phyloP scores from a whole-genome alignment of 257 asterid genomes.

The Nicotiana tabacum region DNA sequence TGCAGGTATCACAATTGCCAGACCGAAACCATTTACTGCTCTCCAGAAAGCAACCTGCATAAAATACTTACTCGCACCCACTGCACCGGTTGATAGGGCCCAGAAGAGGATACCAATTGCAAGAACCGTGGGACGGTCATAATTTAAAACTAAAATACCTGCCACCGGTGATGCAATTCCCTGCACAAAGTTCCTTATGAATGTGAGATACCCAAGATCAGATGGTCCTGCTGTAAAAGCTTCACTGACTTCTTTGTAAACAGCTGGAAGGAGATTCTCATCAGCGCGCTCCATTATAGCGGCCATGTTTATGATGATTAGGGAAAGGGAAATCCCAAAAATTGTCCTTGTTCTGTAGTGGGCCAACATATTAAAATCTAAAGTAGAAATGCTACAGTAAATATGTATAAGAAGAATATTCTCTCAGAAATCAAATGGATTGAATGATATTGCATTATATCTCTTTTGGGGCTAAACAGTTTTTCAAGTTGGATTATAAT shows the following conservation, averaged over 20 bases:
- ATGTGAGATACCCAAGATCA: conserved; percentile 96
- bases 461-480: background rate
- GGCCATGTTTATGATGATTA: conserved; percentile 91
- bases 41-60: conserved; percentile 85
- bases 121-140: conserved; percentile 91
- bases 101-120: conserved; percentile 85
- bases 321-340: conserved; percentile 77
- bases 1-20: conserved; percentile 94
- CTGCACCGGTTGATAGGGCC: conserved; percentile 97
- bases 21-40: conserved; percentile 81
- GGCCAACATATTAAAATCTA: background rate
- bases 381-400: conserved; percentile 10
- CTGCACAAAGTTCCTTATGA: conserved; percentile 68
- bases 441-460: background rate
- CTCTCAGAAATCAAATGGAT: conserved; percentile 10
- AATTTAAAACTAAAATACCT: conserved; percentile 73
- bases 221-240: conserved; percentile 91
- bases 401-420: background rate
- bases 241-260: conserved; percentile 97
- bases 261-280: conserved; percentile 97
- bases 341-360: conserved; percentile 50
- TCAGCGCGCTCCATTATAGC: conserved; percentile 99
- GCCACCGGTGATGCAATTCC: conserved; percentile 94
- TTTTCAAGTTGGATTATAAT: background rate
- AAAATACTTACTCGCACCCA: conserved; percentile 79